Evolutionary conservation across 2,329 filamentous ascomycete genomes (phyloP), one percentile per base, ranked within the genome.

Genomic region (Clonostachys solani): DNA sequence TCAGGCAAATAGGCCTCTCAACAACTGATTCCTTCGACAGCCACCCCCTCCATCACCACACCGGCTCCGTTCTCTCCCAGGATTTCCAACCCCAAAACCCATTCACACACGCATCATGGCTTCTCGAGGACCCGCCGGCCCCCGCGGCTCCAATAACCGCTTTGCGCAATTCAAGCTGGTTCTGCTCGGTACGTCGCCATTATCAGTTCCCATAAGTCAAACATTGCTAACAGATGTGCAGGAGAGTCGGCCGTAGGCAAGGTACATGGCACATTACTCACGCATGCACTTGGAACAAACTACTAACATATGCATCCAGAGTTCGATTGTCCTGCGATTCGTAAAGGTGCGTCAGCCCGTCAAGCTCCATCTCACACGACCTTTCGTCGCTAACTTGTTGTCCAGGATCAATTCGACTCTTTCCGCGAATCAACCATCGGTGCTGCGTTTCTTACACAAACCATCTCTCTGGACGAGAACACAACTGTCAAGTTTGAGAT

Each of bases 401-500:
- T 29, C 23, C 62, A 96, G 91, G 92, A 99, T 72, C 94, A 97
- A 89, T 99, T 99, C 73, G 94, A 99, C 77, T 82, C 79, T 45
- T 96, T 96, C 77, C 85, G 92, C 72, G 92, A 96, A 83, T 96
- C 92, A 48, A 96, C 92, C 52, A 96, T 96, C 72, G 92, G 94
- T 70, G 94, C 95, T 60, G 95, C 95, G 57, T 99, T 99, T 80
- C 82, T 99, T 57, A 99, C 94, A 61, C 94, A 99, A 73, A 99
- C 94, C 58, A 96, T 99, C 68, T 92, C 92, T 49, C 87, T 99
- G 70, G 92, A 97, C 68, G 94, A 97, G 66, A 94, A 84, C 71
- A 97, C 94, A 50, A 99, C 94, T 48, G 92, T 99, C 72, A 99
- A 99, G 78, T 99, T 99, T 64, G 94, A 99, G 73, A 99, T 99